A percentile compares a stretch with the other conserved stretches of the same genome.
Conservation (phyloP, 352 stramenopile genomes). For the Globisporangium rhizosaccharum region DNA sequence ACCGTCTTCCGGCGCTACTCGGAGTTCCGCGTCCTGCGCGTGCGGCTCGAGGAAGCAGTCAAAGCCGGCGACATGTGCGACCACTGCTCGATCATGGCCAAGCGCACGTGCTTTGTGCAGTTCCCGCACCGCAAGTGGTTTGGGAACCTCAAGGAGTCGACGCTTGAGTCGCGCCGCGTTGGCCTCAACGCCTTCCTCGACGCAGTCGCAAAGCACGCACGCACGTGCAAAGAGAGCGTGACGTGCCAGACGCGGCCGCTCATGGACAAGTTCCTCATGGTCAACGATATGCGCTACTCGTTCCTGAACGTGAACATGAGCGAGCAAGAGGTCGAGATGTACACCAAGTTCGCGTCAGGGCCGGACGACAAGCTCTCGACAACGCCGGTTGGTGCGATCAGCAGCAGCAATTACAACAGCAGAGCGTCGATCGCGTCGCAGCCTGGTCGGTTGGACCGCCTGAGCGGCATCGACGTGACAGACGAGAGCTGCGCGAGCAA, state of each 20-base stretch:
- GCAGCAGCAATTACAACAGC: slow-evolving; percentile 14
- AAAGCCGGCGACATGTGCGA: slow-evolving; percentile 68
- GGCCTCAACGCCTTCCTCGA: slow-evolving; percentile 77
- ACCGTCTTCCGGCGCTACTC: slow-evolving; percentile 83
- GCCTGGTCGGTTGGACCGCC: slow-evolving; percentile 26
- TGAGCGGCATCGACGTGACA: slow-evolving; percentile 31
- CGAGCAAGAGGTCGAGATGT: slow-evolving; percentile 39
- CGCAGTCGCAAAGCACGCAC: slow-evolving; percentile 67
- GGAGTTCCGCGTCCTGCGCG: slow-evolving; percentile 74
- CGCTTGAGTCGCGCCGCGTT: slow-evolving; percentile 65
- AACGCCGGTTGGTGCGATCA: slow-evolving; percentile 16
- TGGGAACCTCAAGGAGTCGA: slow-evolving; percentile 63
- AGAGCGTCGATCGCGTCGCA: slow-evolving; percentile 3
- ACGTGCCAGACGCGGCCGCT: slow-evolving; percentile 66
- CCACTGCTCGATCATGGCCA: slow-evolving; percentile 74
- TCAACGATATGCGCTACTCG: slow-evolving; percentile 87
- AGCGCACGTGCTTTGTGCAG: slow-evolving; percentile 75
- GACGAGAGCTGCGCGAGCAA: slow-evolving; percentile 12
- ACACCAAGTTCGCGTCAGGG: slow-evolving; percentile 27
- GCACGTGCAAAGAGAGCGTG: slow-evolving; percentile 62
- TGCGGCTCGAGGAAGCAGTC: slow-evolving; percentile 54
- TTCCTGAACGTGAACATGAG: slow-evolving; percentile 83
- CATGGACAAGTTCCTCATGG: slow-evolving; percentile 87
- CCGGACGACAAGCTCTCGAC: slow-evolving; percentile 21
- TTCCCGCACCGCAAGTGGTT: slow-evolving; percentile 77